Evolutionary conservation across 768 basidiomycete species (phyloP).

Genomic region (Multifurca ochricompacta): DNA sequence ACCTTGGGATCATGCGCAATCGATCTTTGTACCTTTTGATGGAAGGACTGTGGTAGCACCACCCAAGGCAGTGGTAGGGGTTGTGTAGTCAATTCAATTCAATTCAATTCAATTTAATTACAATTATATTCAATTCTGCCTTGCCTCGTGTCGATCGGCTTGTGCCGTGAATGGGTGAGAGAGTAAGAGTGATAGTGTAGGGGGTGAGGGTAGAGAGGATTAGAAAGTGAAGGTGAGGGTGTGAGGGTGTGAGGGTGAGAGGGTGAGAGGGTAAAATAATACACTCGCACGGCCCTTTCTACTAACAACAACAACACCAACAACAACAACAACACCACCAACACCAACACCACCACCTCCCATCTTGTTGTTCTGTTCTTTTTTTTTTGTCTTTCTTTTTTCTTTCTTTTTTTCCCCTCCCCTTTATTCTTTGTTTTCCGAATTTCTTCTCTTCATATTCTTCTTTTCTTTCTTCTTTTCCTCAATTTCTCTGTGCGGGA

Average conservation of each 20-base stretch:
- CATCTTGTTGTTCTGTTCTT: neutral
- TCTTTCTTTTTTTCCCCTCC: neutral
- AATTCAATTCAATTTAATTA: no score
- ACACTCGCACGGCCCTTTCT: no score
- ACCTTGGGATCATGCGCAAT: constrained; percentile 53
- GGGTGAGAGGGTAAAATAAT: no score
- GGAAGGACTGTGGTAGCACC: constrained; percentile 40
- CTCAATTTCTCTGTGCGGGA: neutral
- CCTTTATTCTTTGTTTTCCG: neutral
- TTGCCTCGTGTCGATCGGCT: constrained; percentile 7
- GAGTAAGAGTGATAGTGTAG: no score
- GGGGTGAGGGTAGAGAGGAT: no score
- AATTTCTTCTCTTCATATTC: neutral
- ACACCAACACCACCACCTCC: neutral
- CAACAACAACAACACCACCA: neutral
- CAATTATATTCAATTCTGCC: no score
- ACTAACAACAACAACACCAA: no score
- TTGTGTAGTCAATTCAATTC: no score
- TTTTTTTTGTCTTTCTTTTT: neutral
- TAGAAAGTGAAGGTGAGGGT: no score
- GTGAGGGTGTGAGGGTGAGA: no score
- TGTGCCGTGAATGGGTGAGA: neutral
- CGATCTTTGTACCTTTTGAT: constrained; percentile 28
- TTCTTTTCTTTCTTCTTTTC: neutral
- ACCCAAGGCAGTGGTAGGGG: constrained; percentile 37